Evolutionary conservation across 139 green algal genomes (phyloP).

Genomic region (Chlorella sp.): DNA sequence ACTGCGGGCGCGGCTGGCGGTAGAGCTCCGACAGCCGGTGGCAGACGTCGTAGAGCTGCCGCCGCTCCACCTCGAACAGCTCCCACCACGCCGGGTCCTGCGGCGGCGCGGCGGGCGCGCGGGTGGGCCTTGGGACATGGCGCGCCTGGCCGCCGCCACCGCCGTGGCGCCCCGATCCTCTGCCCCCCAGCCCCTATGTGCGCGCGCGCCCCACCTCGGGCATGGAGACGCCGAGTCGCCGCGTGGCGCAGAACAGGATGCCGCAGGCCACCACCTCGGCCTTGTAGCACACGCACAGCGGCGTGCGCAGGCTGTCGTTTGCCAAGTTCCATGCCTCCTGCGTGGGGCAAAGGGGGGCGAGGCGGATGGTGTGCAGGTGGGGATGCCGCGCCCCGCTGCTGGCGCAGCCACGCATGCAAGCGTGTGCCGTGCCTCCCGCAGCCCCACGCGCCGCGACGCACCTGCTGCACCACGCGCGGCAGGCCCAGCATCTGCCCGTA

Average conservation of each 20-base stretch:
- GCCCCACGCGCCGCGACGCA: not conserved
- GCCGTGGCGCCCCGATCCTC: not conserved
- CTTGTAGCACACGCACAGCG: conserved; percentile 87
- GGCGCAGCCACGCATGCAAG: not conserved
- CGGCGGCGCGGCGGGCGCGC: conserved; percentile 64
- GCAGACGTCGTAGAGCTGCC: conserved; percentile 68
- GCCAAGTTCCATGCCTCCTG: conserved; percentile 87
- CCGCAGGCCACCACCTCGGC: conserved; percentile 83
- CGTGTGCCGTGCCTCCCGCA: not conserved
- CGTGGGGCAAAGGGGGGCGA: not conserved
- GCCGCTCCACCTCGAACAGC: conserved; percentile 64
- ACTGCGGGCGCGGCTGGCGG: not conserved
- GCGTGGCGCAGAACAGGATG: conserved; percentile 83
- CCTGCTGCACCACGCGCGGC: not conserved
- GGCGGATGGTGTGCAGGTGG: not conserved
- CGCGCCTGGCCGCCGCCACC: not conserved
- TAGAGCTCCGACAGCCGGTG: conserved; percentile 54
- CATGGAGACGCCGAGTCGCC: conserved; percentile 60
- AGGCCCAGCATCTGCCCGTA: conserved; percentile 46
- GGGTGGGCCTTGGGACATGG: not conserved
- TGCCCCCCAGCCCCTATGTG: not conserved
- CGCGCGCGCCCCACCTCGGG: conserved; percentile 2
- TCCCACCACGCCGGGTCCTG: conserved; percentile 81
- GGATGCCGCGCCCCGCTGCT: not conserved
- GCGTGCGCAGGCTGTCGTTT: conserved; percentile 91